phyloP scores from a whole-genome alignment of 1,284 basidiomycete genomes.

The Cryptococcus sp. region DNA sequence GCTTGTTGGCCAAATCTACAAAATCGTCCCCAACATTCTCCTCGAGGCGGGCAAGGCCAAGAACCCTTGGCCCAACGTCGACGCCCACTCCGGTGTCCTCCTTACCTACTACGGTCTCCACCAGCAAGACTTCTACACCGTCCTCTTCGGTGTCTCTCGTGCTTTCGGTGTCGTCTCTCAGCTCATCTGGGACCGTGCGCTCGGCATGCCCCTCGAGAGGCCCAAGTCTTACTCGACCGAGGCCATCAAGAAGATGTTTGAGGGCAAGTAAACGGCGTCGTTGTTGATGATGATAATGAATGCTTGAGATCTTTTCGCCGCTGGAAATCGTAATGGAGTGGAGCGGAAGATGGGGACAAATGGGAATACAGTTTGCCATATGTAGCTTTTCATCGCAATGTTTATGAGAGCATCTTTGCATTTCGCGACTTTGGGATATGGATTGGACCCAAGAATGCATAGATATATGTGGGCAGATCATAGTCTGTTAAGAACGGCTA shows the following conservation, averaged over 20 bases:
- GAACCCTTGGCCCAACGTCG: constrained; percentile 79
- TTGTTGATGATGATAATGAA: neutral
- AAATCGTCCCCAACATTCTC: constrained; percentile 89
- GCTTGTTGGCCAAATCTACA: constrained; percentile 88
- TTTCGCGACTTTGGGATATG: neutral
- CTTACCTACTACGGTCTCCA: constrained; percentile 74
- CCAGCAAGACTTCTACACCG: constrained; percentile 93
- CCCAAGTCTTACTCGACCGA: constrained; percentile 57
- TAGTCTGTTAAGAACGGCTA: no score
- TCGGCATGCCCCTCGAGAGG: constrained; percentile 63
- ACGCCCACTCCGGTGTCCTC: constrained; percentile 94
- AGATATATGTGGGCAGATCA: no score
- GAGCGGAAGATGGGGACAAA: neutral
- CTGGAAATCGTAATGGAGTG: neutral
- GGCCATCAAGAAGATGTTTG: constrained; percentile 53
- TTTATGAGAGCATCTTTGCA: neutral
- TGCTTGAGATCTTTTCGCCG: neutral
- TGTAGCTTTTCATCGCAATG: no score
- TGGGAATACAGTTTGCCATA: no score
- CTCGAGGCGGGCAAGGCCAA: constrained; percentile 93
- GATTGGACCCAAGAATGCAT: no score
- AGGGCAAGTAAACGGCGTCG: constrained; percentile 37
- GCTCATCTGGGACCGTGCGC: constrained; percentile 92
- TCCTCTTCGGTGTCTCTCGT: constrained; percentile 94
- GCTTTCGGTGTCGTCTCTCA: constrained; percentile 87